Base-by-base conservation (phyloP, 805 yeast genomes). In the Candida cerambycidarum region DNA sequence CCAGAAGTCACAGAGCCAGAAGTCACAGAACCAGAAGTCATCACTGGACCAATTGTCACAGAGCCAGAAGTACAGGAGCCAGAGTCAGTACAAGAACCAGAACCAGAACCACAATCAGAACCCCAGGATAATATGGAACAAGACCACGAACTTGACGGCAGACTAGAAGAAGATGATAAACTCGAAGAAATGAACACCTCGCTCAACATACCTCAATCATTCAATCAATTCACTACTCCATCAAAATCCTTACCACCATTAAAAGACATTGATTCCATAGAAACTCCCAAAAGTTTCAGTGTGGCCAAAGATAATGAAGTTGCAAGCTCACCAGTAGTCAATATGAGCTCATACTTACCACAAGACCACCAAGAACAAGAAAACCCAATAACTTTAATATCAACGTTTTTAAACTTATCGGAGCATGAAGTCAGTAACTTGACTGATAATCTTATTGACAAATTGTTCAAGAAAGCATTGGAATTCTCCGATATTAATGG, bases 241-340 rank as follows among this genome's bases (percentile, higher is more conserved):
- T 63, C 62, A 58, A 69, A 69, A 46, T 54, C 61, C 19, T 57
- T 70, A 23, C 75, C 74, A 1, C 65, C 75, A 5, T 53, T 70
- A 19, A 70, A 70, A 48, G 74, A 69, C 41, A 69, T 70, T 14
- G 75, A 70, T 32, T 48, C 48, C 12, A 69, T 70, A 14, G 60
- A 56, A 7, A 70, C 75, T 1, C 75, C 75, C 1, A 69, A 69
- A 38, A 52, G 65, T 7, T 69, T 70, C 47, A 49, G 54, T 28
- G 75, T 70, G 15, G 75, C 75, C 14, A 62, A 55, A 46, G 75
- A 69, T 44, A 28, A 40, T 43, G 48, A 6, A 50, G 59, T 43
- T 51, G 63, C 39, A 9, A 48, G 56, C 40, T 51, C 52, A 2
- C 55, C 58, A 3, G 44, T 51, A 12, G 42, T 43, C 11, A 45